Base-by-base conservation (phyloP, 352 stramenopile genomes). In the Lagenidium giganteum region DNA sequence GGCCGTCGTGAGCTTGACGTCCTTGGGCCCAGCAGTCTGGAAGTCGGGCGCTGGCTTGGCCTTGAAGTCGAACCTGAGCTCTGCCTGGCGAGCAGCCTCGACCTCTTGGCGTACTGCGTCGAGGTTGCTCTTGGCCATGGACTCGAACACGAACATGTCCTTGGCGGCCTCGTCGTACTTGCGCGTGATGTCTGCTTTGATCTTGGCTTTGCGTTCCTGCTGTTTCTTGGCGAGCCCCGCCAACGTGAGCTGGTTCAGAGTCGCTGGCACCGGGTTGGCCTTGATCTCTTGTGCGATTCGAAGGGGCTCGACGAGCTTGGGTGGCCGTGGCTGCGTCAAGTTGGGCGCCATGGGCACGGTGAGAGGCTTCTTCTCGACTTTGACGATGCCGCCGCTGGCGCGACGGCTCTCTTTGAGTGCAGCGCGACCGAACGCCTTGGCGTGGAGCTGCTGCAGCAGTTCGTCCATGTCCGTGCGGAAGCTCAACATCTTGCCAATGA, bases 1-100 rank as follows among this genome's bases (percentile, higher is more conserved):
- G 1, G 89, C 86, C 3, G 79, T 66, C 33, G 89, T 97, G 17
- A 97, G 68, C 48, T 93, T 93, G 24, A 97, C 74, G 21, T 81
- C 61, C 28, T 59, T 54, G 22, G 31, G 12, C 8, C 43, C 44
- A 17, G 67, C 63, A 9, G 55, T 57, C 2, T 39, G n/a, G 17
- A 75, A 61, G 28, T 68, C 62, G 1, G 76, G 76, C 30, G 76
- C 70, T 1, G 80, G 70, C 34, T 76, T 89, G 9, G 76, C 80
- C 42, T 88, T 89, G 53, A 92, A 92, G 30, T 89, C 71, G 23
- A 87, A 83, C 16, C 69, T 55, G 8, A 89, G 53, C 29, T 77
- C 47, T n/a, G 75, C 59, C 14, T 67, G 61, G 2, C 80, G 68
- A 18, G 61, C 54, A 2, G 72, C 74, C 24, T 96, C 78, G 2